Evolutionary conservation across 768 basidiomycete species (phyloP).

Genomic region (Lactarius hatsudake): DNA sequence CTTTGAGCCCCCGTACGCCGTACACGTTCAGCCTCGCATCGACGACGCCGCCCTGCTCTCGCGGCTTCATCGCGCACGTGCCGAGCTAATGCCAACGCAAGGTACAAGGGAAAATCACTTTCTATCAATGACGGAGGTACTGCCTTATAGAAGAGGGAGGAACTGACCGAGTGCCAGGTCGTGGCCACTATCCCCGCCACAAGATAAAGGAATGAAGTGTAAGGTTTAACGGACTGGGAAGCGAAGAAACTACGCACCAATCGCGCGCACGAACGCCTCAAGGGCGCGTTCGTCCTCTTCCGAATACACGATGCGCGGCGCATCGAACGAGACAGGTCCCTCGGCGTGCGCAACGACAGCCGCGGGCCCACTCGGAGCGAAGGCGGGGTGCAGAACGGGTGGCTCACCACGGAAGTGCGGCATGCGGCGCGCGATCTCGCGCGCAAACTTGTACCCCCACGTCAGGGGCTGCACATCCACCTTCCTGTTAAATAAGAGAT

Average conservation of each 20-base stretch:
- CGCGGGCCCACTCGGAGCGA: conserved; percentile 34
- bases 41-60: conserved; percentile 56
- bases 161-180: neutral
- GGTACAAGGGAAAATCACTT: too few species aligned
- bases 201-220: too few species aligned
- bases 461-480: conserved; percentile 42
- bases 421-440: conserved; percentile 59
- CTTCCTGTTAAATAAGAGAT: conserved; percentile 31
- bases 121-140: too few species aligned
- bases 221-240: too few species aligned
- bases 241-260: conserved; percentile 12
- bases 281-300: conserved; percentile 38
- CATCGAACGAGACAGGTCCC: conserved; percentile 30
- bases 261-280: conserved; percentile 31
- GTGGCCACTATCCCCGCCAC: too few species aligned
- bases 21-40: conserved; percentile 63
- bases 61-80: conserved; percentile 67
- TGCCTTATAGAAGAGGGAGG: too few species aligned
- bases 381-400: conserved; percentile 32
- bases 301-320: conserved; percentile 36
- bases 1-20: conserved; percentile 53
- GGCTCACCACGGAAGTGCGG: conserved; percentile 38
- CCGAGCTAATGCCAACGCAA: conserved; percentile 53
- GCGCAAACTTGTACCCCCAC: conserved; percentile 53
- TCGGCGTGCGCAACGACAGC: conserved; percentile 12